Base-by-base conservation (phyloP, 805 yeast species). In the Pichia deserticola region DNA sequence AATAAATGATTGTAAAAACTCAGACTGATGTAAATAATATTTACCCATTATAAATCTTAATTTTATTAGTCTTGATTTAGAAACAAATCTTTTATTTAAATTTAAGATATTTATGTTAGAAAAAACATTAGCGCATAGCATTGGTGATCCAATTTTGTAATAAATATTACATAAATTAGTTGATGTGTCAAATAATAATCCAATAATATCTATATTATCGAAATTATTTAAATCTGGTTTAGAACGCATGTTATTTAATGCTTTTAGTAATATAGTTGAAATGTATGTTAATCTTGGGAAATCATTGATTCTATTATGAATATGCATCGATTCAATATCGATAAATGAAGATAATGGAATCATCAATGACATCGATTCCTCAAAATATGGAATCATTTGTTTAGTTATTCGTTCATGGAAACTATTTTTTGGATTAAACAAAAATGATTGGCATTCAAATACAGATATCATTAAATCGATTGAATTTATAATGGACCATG, bases 91-190 rank as follows among this genome's bases (percentile, higher is more conserved):
- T 47, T 72, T 71, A 38, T 68, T 70, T 38, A 81, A 64, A 28
- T 68, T 66, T 20, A 81, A 70, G 44, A 72, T 76, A 55, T 75
- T 78, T 68, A 81, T 75, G 60, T 81, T 81, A 35, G 82, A 73
- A 57, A 80, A 79, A 38, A 81, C 79, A 56, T 81, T 80, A 36
- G 79, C 73, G 62, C 86, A 81, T 15, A 79, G 64, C 55, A 79
- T 67, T 6, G 85, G 84, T 33, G 76, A 78, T 33, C 71, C 75
- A 27, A 81, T 72, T 38, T 62, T 66, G 59, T 78, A 77, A 60
- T 81, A 81, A 0, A 77, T 65, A 53, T 65, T 68, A 60, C 84
- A 80, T 41, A 81, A 59, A 38, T 70, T 67, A 32, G 71, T 70
- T 11, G 81, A 78, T 10, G 80, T 61, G 51, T 71, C 73, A 39